Base-by-base conservation (phyloP, 345 rosid species). In the Pugionium cornutum region DNA sequence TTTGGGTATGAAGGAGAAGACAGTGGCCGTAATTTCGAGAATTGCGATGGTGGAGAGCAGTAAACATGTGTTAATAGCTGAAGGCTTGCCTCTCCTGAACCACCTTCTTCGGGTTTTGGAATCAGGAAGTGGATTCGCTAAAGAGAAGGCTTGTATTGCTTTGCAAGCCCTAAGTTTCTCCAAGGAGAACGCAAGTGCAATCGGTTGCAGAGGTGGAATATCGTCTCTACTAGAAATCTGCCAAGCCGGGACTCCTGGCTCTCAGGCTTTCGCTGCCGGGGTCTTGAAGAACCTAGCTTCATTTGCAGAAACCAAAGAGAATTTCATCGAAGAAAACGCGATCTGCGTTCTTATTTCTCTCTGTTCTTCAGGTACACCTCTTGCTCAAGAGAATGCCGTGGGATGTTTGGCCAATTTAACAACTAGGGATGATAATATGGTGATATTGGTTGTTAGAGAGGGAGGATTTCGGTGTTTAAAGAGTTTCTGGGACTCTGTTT, bases 161-260 rank as follows among this genome's bases (percentile, higher is more conserved):
- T 79, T 92, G 40, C 94, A 80, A 73, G 83, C 89, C 18, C 58
- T 92, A 26, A 88, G 84, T 64, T 58, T 76, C 27, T 84, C 96
- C 0, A 89, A 79, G 66, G 98, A 89, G 57, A 86, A 86, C 66
- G 96, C 90, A 1, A 83, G 97, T 66, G 85, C 91, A 0, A 83
- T 92, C 26, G 96, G 94, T n/a, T 86, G 81, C 10, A 79, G 98
- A 78, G 96, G 98, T 40, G 97, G 96, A 41, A 78, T 92, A 76
- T 86, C 88, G 6, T 83, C 97, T 28, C 76, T 92, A 0, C 58
- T 92, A 43, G 90, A 89, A 60, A 89, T 88, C 74, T 92, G 98
- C 67, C 83, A 76, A 64, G 84, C 34, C 1, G 98, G 98, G 2
- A 92, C 89, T 1, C 97, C 96, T 2, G 87, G 81, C 27, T 86